Base-by-base conservation (phyloP, 257 asterid species). In the Scutellaria galericulata region DNA sequence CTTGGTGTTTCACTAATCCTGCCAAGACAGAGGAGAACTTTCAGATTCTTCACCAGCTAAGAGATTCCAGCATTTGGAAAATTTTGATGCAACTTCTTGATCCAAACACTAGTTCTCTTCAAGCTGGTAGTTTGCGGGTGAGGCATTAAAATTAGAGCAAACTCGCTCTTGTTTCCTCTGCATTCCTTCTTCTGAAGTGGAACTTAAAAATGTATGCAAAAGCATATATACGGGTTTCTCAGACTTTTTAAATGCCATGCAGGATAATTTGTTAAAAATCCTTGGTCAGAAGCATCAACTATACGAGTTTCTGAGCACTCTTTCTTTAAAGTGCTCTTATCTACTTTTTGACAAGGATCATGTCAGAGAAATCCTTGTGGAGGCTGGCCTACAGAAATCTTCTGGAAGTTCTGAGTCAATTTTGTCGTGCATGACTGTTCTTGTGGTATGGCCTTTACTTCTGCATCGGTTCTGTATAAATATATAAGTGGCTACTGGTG, bases 401-500 rank as follows among this genome's bases (percentile, higher is more conserved):
- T 81, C 85, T 72, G 98, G 90, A 82, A 84, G 75, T 79, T 77
- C 81, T 3, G 89, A 85, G 78, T 76, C 87, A 76, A 77, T 86
- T 74, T 82, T 84, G 78, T 86, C 97, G 63, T 88, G 97, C 93
- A 92, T 91, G 96, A 83, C 89, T 55, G 74, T 92, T 75, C 96
- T 92, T 66, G 98, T 88, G 97, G 98, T 92, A 90, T 15, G 77
- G 53, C 31, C 15, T 74, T 59, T 72, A 48, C 42, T 65, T 69
- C 61, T 69, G 31, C 55, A 24, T 71, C 74, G 24, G 42, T 77
- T 78, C 46, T 63, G 24, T 60, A 52, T 63, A 61, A 44, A 60
- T 55, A 56, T 81, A 45, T 48, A 58, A 37, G 46, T 45, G 15
- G 66, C 12, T 72, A 24, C 56, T 50, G 62, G 64, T 65, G 7